Evolutionary conservation across 2,329 filamentous ascomycete genomes (phyloP).

Genomic region (Chrysoporthe austroafricana): DNA sequence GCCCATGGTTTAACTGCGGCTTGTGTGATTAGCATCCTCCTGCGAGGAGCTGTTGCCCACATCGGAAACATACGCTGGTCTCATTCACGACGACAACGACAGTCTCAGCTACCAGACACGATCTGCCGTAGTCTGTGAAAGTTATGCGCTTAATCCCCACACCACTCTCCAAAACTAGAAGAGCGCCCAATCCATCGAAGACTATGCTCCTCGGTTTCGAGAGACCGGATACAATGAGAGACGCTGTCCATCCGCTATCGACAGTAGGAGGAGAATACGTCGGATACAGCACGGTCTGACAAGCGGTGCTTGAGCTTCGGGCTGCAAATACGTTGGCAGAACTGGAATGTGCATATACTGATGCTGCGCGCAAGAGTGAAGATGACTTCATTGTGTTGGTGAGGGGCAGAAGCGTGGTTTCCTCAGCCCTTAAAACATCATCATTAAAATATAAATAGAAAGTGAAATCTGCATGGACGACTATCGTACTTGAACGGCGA

Average conservation of each 20-base stretch:
- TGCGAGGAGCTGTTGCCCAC: neutral
- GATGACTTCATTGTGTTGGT: neutral
- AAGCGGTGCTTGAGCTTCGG: neutral
- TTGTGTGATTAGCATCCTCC: neutral
- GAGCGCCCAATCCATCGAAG: slow-evolving; percentile 48
- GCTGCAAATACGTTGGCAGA: neutral
- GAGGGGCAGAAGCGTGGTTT: neutral
- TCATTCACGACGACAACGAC: slow-evolving; percentile 38
- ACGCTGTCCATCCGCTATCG: slow-evolving; percentile 48
- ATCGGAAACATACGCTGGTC: slow-evolving; percentile 37
- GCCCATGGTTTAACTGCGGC: slow-evolving; percentile 52
- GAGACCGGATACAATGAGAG: slow-evolving; percentile 47
- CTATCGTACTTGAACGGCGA: neutral
- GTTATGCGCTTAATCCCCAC: slow-evolving; percentile 47
- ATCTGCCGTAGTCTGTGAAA: slow-evolving; percentile 47
- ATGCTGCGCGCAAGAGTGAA: neutral
- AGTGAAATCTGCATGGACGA: neutral
- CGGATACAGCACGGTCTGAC: slow-evolving; percentile 35
- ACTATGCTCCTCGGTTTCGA: slow-evolving; percentile 48
- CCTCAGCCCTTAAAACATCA: neutral
- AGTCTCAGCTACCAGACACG: slow-evolving; percentile 39
- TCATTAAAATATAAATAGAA: neutral
- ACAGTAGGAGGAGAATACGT: slow-evolving; percentile 43
- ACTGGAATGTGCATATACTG: neutral
- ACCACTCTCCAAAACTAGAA: slow-evolving; percentile 50